Percentiles rank a stretch among this genome's conserved stretches.
These are phyloP conservation scores for Boletellus emodensis DNA, from an alignment of 768 basidiomycete species.

Conservation along the genomic window DNA sequence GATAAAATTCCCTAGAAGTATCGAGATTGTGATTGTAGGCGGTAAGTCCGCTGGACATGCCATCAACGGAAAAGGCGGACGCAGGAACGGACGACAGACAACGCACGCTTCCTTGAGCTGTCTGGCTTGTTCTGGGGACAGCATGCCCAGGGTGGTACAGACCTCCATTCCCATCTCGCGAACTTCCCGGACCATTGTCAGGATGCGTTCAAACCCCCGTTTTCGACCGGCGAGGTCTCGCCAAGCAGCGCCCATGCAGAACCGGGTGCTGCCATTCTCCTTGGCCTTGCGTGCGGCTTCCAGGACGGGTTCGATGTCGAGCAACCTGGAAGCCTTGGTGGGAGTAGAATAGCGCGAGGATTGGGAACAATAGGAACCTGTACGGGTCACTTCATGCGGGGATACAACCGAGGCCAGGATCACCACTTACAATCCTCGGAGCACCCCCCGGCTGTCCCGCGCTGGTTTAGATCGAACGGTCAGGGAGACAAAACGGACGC, in stretches of 20 bases:
- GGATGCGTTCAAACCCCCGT: slow-evolving; percentile 87
- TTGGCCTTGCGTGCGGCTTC: slow-evolving; percentile 92
- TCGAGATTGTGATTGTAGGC: slow-evolving; percentile 99
- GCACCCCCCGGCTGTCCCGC: slow-evolving; percentile 79
- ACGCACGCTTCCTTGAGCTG: slow-evolving; percentile 90
- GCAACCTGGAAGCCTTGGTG: slow-evolving; percentile 82
- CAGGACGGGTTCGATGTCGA: slow-evolving; percentile 89
- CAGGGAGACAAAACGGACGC: slow-evolving; percentile 24
- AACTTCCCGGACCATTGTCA: slow-evolving; percentile 87
- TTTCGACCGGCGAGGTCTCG: slow-evolving; percentile 90
- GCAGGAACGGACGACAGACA: background rate
- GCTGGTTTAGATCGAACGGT: slow-evolving; percentile 5
- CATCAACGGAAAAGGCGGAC: background rate
- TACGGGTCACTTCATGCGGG: background rate
- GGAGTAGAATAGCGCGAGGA: slow-evolving; percentile 89
- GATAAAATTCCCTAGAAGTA: slow-evolving; percentile 96
- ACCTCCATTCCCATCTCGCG: slow-evolving; percentile 99
- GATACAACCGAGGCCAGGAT: slow-evolving; percentile 2
- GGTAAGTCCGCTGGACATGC: slow-evolving; percentile 66
- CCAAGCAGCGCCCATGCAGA: slow-evolving; percentile 99
- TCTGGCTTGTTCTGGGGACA: slow-evolving; percentile 86
- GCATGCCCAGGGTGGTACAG: slow-evolving; percentile 97
- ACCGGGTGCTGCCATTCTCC: slow-evolving; percentile 93
- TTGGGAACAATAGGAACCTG: slow-evolving; percentile 97
- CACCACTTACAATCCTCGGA: slow-evolving; percentile 80